These are phyloP conservation scores for Diaporthe citrichinensis DNA, from an alignment of 2,329 filamentous ascomycete species.

Conservation along the genomic window DNA sequence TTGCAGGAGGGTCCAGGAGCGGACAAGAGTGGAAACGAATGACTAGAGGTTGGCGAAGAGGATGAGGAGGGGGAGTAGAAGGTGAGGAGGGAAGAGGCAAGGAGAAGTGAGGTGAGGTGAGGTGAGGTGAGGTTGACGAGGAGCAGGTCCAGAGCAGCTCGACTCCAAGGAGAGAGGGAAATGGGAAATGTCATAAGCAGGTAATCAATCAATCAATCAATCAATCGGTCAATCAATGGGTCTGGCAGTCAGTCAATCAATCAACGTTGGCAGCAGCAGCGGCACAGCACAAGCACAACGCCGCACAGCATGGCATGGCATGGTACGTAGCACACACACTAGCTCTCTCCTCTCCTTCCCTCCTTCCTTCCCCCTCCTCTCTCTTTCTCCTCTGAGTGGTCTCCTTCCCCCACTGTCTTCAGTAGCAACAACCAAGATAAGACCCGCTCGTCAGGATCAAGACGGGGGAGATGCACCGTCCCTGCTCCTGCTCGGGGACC, in stretches of 20 bases:
- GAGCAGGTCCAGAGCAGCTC: not conserved
- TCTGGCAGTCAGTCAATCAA: not conserved
- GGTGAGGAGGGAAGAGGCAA: not conserved
- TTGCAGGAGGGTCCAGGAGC: conserved; percentile 9
- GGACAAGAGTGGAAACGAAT: conserved; percentile 26
- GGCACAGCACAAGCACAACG: conserved; percentile 11
- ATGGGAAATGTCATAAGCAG: conserved; percentile 29
- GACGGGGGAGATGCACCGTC: conserved; percentile 25
- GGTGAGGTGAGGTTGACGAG: conserved; percentile 14
- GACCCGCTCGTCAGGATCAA: conserved; percentile 28
- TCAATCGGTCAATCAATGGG: not conserved
- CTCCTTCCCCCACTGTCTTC: not conserved
- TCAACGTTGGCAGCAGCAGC: not conserved
- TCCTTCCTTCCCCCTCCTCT: not conserved
- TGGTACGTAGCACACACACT: not conserved
- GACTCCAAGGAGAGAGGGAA: conserved; percentile 2
- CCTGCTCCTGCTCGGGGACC: not conserved
- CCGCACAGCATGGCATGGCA: conserved; percentile 20
- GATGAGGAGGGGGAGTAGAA: conserved; percentile 7
- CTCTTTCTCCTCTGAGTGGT: not conserved
- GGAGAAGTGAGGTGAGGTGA: conserved; percentile 1
- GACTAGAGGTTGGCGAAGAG: conserved; percentile 18
- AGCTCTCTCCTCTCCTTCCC: not conserved
- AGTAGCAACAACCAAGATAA: conserved; percentile 1
- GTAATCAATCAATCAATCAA: conserved; percentile 20